These are phyloP conservation scores for Monosporascus cannonballus DNA, from an alignment of 2,329 filamentous ascomycete species.

Conservation along the genomic window DNA sequence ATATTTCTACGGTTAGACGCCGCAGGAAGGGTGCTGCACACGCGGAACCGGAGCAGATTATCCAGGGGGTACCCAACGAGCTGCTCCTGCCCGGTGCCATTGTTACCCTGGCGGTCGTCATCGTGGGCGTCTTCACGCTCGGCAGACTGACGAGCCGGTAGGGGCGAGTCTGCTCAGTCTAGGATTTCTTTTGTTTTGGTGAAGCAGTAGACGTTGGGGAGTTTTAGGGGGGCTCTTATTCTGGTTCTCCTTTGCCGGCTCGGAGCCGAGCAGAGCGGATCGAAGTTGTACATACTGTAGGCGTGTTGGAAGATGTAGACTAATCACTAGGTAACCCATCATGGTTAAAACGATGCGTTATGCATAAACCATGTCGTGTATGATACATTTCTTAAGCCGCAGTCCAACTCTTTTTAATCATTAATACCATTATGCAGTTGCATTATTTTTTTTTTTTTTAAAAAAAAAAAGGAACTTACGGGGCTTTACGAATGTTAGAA, in stretches of 20 bases:
- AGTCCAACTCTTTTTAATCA: too few relatives aligned
- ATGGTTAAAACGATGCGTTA: too few relatives aligned
- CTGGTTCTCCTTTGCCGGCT: not conserved
- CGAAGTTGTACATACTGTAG: not conserved
- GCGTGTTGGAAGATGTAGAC: not conserved
- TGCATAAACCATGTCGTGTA: too few relatives aligned
- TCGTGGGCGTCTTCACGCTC: conserved; percentile 87
- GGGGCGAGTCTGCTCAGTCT: conserved; percentile 8
- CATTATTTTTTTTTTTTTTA: too few relatives aligned
- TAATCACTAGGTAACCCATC: not conserved
- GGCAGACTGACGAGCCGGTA: conserved; percentile 58
- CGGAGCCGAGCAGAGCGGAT: not conserved
- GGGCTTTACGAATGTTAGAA: too few relatives aligned
- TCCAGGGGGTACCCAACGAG: conserved; percentile 90
- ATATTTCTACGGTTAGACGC: conserved; percentile 45
- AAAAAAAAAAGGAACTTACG: too few relatives aligned
- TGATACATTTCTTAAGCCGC: too few relatives aligned
- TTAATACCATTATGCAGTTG: too few relatives aligned
- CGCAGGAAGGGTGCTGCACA: conserved; percentile 38
- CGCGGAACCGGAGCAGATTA: conserved; percentile 65
- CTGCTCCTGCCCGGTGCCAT: conserved; percentile 89
- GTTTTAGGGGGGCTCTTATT: not conserved
- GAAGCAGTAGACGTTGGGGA: not conserved
- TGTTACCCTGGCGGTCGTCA: conserved; percentile 89
- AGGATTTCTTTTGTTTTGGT: not conserved